phyloP scores from a whole-genome alignment of 1,139 yeast genomes.

The Blastobotrys capitulatus region DNA sequence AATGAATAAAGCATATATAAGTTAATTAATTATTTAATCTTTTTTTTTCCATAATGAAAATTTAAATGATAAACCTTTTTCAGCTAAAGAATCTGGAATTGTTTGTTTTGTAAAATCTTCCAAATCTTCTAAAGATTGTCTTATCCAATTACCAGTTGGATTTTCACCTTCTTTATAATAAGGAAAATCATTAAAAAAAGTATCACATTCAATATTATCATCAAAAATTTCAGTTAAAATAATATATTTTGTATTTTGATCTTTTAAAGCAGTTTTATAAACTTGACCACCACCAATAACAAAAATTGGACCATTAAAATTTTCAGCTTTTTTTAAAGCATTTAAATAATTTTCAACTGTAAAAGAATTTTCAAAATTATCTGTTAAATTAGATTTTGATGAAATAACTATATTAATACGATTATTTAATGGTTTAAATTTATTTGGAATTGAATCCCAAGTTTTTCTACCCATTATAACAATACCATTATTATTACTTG shows the following conservation, averaged over 20 bases:
- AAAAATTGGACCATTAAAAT: conserved; percentile 40
- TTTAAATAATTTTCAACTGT: conserved; percentile 45
- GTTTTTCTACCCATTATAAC: conserved; percentile 96
- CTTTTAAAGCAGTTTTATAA: conserved; percentile 52
- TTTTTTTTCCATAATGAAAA: conserved; percentile 47
- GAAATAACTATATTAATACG: conserved; percentile 75
- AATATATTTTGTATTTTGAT: conserved; percentile 47
- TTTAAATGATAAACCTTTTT: conserved; percentile 45
- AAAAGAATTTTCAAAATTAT: conserved; percentile 33
- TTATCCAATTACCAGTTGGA: conserved; percentile 32
- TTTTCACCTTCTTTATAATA: conserved; percentile 18
- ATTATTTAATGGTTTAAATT: conserved; percentile 75
- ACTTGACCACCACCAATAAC: conserved; percentile 94
- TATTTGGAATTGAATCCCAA: conserved; percentile 87
- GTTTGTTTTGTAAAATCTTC: conserved; percentile 38
- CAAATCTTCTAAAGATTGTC: conserved; percentile 34
- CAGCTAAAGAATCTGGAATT: conserved; percentile 39
- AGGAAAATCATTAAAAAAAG: conserved; percentile 49
- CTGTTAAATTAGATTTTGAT: conserved; percentile 30
- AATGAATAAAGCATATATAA: conserved; percentile 62
- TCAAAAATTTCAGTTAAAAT: conserved; percentile 69
- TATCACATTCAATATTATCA: conserved; percentile 43
- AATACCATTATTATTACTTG: conserved; percentile 48
- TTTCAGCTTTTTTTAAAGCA: conserved; percentile 33
- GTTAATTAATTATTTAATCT: not conserved